These are phyloP conservation scores for Nannochloris sp. DNA, from an alignment of 139 green algal genomes.

Conservation along the genomic window DNA sequence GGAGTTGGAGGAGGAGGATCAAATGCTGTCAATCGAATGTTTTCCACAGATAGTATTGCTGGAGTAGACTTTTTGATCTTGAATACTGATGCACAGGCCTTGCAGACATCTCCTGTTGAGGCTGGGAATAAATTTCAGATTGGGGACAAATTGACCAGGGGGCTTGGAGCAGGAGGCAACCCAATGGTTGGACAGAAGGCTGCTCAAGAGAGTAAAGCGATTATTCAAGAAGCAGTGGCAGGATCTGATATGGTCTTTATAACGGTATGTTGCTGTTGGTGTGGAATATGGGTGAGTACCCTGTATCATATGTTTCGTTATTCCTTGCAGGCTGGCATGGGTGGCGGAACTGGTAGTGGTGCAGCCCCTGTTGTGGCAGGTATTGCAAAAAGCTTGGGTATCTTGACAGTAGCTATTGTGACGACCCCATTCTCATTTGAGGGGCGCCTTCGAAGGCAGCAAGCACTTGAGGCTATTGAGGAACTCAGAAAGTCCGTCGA, in stretches of 20 bases:
- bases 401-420: constrained; percentile 86
- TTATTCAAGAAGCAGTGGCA: constrained; percentile 56
- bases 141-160: constrained; percentile 73
- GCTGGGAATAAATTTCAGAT: constrained; percentile 71
- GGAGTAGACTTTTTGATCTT: constrained; percentile 51
- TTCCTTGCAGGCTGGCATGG: constrained; percentile 66
- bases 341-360: constrained; percentile 83
- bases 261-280: constrained; percentile 41
- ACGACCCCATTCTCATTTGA: constrained; percentile 95
- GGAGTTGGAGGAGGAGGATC: constrained; percentile 86
- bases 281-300: background rate
- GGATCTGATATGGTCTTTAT: constrained; percentile 94
- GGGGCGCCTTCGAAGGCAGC: constrained; percentile 44
- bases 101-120: constrained; percentile 58
- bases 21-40: constrained; percentile 95
- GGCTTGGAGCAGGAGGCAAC: constrained; percentile 84
- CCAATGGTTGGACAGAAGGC: constrained; percentile 71
- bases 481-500: constrained; percentile 64
- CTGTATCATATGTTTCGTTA: background rate
- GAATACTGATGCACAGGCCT: constrained; percentile 89
- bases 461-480: constrained; percentile 67
- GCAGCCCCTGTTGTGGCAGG: constrained; percentile 81
- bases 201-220: constrained; percentile 58
- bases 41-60: constrained; percentile 47
- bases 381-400: constrained; percentile 62